These are phyloP conservation scores for Noccaea caerulescens DNA, from an alignment of 345 rosid species.

Conservation along the genomic window DNA sequence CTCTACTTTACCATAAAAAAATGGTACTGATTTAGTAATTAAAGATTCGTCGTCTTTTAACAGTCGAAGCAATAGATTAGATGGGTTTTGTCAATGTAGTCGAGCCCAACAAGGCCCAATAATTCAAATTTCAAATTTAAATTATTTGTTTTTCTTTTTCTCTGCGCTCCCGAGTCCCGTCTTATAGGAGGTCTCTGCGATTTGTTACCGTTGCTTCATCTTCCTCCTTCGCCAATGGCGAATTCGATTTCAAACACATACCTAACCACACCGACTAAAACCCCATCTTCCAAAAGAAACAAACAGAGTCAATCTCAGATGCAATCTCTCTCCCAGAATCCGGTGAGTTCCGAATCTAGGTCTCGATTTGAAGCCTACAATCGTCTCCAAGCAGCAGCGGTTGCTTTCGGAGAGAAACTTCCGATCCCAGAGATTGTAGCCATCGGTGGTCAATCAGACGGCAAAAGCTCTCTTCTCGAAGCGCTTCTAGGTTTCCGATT, in stretches of 20 bases:
- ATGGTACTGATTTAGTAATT: too few relatives aligned
- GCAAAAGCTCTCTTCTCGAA: constrained; percentile 93
- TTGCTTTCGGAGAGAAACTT: constrained; percentile 96
- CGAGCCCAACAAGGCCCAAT: constrained; percentile 14
- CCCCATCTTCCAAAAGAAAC: constrained; percentile 54
- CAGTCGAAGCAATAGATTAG: too few relatives aligned
- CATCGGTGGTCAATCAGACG: constrained; percentile 95
- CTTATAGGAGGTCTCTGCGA: constrained; percentile 4
- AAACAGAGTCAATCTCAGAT: constrained; percentile 36
- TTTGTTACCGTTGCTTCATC: constrained; percentile 13
- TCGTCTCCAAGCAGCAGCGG: constrained; percentile 90
- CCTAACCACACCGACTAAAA: constrained; percentile 64
- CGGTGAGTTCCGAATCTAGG: constrained; percentile 42
- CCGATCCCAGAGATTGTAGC: constrained; percentile 98
- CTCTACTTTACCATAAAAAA: too few relatives aligned
- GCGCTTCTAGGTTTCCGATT: constrained; percentile 94
- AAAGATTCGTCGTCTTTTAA: too few relatives aligned
- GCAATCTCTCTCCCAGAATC: constrained; percentile 39
- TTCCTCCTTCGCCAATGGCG: constrained; percentile 52
- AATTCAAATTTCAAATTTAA: constrained; percentile 29
- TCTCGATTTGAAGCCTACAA: constrained; percentile 96
- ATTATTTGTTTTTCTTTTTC: constrained; percentile 13
- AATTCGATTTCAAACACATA: constrained; percentile 52
- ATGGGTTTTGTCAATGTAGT: too few relatives aligned
- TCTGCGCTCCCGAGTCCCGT: neutral